Percentiles rank a stretch among this genome's conserved stretches.
Evolutionary conservation across 139 green algal genomes (phyloP).

Genomic region (Chlorella sp.): DNA sequence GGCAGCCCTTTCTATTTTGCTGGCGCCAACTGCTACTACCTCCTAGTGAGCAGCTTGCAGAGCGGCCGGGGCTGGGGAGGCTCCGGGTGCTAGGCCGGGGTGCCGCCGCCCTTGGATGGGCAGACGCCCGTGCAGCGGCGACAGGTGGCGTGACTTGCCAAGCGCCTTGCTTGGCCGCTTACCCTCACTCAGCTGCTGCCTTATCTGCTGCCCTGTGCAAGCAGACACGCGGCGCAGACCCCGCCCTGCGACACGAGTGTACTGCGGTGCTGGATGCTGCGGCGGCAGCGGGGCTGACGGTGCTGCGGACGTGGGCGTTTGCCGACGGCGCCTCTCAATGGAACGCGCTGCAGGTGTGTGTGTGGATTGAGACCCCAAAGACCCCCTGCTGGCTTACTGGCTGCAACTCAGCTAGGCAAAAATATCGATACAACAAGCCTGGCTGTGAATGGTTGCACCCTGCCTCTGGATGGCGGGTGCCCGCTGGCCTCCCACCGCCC

Average conservation of each 20-base stretch:
- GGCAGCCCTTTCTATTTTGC: conserved; percentile 60
- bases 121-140: too few relatives aligned
- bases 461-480: too few relatives aligned
- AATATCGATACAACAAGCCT: too few relatives aligned
- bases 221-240: conserved; percentile 57
- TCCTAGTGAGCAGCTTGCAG: conserved; percentile 54
- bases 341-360: conserved; percentile 76
- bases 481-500: too few relatives aligned
- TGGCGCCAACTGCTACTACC: conserved; percentile 79
- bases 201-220: not conserved
- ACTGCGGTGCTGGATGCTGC: conserved; percentile 51
- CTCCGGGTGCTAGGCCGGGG: too few relatives aligned
- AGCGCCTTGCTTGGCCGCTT: too few relatives aligned
- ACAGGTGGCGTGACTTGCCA: too few relatives aligned
- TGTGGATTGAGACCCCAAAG: not conserved
- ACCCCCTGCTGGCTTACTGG: not conserved
- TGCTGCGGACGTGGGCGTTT: conserved; percentile 69
- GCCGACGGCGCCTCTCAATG: conserved; percentile 65
- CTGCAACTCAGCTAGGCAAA: too few relatives aligned
- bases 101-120: too few relatives aligned
- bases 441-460: too few relatives aligned
- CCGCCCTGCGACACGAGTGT: conserved; percentile 39
- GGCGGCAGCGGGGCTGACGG: conserved; percentile 44
- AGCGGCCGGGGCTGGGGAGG: too few relatives aligned
- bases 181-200: too few relatives aligned